Percentiles rank a stretch among this genome's conserved stretches.
Evolutionary conservation across 805 yeast genomes (phyloP).

Genomic region (Cyberlindnera saturnus): DNA sequence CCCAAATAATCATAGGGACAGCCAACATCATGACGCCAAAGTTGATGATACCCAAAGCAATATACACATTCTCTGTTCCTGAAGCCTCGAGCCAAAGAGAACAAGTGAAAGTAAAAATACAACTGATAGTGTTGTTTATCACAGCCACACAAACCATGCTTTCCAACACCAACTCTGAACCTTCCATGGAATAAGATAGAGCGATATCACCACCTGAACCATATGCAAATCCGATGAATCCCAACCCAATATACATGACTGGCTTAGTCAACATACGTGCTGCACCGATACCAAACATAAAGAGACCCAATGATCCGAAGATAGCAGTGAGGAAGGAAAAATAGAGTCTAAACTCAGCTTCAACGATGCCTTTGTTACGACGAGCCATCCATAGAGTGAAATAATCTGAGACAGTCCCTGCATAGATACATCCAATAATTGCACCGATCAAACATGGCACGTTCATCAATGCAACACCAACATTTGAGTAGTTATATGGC

Average conservation of each 20-base stretch:
- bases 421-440: constrained; percentile 56
- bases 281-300: constrained; percentile 63
- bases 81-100: constrained; percentile 52
- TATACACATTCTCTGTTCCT: constrained; percentile 54
- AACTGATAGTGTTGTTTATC: constrained; percentile 59
- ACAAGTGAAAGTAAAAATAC: constrained; percentile 62
- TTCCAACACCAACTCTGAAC: constrained; percentile 64
- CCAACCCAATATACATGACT: constrained; percentile 53
- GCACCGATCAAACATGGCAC: constrained; percentile 66
- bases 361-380: constrained; percentile 53
- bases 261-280: constrained; percentile 48
- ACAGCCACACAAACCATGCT: constrained; percentile 66
- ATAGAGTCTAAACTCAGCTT: constrained; percentile 61
- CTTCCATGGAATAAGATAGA: constrained; percentile 62
- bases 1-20: constrained; percentile 53
- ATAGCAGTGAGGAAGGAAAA: constrained; percentile 50
- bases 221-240: constrained; percentile 61
- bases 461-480: constrained; percentile 71
- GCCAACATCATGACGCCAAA: constrained; percentile 51
- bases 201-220: constrained; percentile 70
- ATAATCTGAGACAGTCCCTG: constrained; percentile 54
- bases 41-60: constrained; percentile 55
- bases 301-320: constrained; percentile 55
- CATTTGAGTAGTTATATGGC: constrained; percentile 61
- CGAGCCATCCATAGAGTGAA: constrained; percentile 58